Conservation (phyloP, 768 basidiomycete genomes). For the Collybia mongolica region DNA sequence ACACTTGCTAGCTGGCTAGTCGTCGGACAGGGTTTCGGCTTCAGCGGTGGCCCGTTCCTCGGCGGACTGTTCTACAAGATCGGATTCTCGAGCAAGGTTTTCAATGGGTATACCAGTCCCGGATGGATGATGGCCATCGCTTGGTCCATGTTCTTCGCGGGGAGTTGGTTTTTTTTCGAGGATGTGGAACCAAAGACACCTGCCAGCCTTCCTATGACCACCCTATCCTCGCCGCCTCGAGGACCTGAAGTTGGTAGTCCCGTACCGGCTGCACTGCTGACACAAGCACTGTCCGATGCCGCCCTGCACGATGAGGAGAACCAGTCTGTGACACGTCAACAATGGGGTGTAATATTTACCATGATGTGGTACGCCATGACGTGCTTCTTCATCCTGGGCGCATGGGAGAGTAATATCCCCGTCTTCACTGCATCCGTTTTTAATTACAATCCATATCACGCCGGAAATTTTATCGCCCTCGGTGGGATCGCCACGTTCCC, state of each 20-base stretch:
- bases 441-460: slow-evolving; percentile 41
- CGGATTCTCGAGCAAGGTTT: slow-evolving; percentile 52
- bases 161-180: slow-evolving; percentile 31
- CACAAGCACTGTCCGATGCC: slow-evolving; percentile 12
- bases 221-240: not conserved
- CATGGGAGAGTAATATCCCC: slow-evolving; percentile 59
- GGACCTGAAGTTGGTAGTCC: slow-evolving; percentile 8
- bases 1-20: slow-evolving; percentile 64
- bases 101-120: slow-evolving; percentile 69
- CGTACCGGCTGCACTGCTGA: slow-evolving; percentile 12
- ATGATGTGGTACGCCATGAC: slow-evolving; percentile 63
- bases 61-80: slow-evolving; percentile 63
- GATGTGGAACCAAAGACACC: slow-evolving; percentile 28
- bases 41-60: slow-evolving; percentile 61
- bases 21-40: slow-evolving; percentile 59
- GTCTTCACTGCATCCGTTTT: slow-evolving; percentile 39
- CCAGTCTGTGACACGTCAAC: slow-evolving; percentile 9
- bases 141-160: slow-evolving; percentile 52
- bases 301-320: too few species aligned
- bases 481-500: slow-evolving; percentile 48
- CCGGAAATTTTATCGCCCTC: slow-evolving; percentile 49
- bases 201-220: not conserved
- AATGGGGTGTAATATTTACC: slow-evolving; percentile 47
- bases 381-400: slow-evolving; percentile 59
- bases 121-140: slow-evolving; percentile 62